Base-by-base conservation (phyloP, 2,329 filamentous ascomycete genomes). In the Fusarium sp. region DNA sequence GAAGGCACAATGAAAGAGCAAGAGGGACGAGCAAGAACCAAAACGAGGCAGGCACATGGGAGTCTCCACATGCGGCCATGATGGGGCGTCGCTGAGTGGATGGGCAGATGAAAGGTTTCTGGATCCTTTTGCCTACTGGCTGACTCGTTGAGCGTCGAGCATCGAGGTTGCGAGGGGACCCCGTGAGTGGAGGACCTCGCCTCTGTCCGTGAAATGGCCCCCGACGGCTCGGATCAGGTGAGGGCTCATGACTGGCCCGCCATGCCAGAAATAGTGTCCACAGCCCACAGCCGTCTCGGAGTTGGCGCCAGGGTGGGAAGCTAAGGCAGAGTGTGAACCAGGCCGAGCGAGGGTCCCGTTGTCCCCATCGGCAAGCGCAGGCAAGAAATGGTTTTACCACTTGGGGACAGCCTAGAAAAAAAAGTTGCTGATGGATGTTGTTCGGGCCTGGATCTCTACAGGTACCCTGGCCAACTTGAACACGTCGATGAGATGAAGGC, bases 211-310 rank as follows among this genome's bases (percentile, higher is more conserved):
- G 66, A 68, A 73, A 59, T 75, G 65, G 63, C 66, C 73, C 74
- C 69, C 65, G 62, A 73, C 61, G 61, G 69, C 66, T 63, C 62
- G 56, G 61, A 77, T 76, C 68, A 78, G 73, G 68, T 74, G 67
- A 74, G 71, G 54, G 61, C 47, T 68, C 70, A 47, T 72, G 63
- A 69, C 65, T 71, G 77, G 77, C 58, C 63, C 68, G 63, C 71
- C 68, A 64, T 63, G 66, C 72, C 72, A 73, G 75, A 79, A 78
- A 78, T 78, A 77, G 76, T 66, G 71, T 69, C 73, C 73, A 80
- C 74, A 78, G 74, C 72, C 75, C 73, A 80, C 74, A 78, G 75
- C 72, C 75, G 70, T 65, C 72, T 73, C 67, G 71, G 68, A 66
- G 66, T 70, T 61, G 56, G 74, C 63, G 68, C 76, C 65, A 77